These are phyloP conservation scores for Adansonia digitata DNA, from an alignment of 345 rosid genomes.

Conservation along the genomic window DNA sequence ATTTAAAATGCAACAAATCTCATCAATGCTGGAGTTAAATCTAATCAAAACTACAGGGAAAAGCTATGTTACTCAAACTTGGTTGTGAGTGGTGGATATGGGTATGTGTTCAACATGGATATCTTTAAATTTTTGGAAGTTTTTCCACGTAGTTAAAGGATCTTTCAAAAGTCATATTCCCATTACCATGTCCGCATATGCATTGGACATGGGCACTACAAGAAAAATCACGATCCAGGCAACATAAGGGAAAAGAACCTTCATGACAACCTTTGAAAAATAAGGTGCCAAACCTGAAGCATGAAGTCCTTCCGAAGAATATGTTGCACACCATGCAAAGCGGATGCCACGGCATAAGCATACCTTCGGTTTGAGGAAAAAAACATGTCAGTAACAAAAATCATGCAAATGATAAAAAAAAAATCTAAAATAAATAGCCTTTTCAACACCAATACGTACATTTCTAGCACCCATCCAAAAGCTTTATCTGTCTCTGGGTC, in stretches of 20 bases:
- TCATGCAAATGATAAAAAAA: background rate
- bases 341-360: conserved; percentile 1
- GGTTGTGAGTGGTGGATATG: too few species aligned
- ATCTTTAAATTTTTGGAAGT: too few species aligned
- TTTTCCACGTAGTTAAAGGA: too few species aligned
- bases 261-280: background rate
- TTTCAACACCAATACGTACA: conserved; percentile 43
- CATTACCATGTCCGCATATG: too few species aligned
- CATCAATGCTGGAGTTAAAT: background rate
- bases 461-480: conserved; percentile 98
- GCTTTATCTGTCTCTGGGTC: background rate
- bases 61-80: background rate
- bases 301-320: background rate
- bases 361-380: conserved; percentile 59
- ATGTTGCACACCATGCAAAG: background rate
- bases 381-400: conserved; percentile 11
- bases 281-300: conserved; percentile 42
- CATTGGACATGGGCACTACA: too few species aligned
- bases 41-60: background rate
- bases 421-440: background rate
- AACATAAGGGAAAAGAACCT: background rate
- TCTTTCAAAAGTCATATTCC: too few species aligned
- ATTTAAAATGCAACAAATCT: conserved; percentile 7
- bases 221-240: background rate
- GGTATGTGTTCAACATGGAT: too few species aligned